These are phyloP conservation scores for Dovyalis caffra DNA, from an alignment of 345 rosid species.

Conservation along the genomic window DNA sequence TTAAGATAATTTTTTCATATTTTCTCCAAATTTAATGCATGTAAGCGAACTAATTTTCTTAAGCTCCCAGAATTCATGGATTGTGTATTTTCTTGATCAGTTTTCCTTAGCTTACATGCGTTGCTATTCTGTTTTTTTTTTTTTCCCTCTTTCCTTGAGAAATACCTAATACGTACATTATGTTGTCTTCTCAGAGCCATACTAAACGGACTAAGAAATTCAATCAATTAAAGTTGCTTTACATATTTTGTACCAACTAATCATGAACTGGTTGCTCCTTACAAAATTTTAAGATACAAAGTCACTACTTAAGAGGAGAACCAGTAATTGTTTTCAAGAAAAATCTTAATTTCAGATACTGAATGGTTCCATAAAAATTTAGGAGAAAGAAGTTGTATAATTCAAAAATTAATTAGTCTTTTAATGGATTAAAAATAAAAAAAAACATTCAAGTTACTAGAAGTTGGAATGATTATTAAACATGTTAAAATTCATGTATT, in stretches of 20 bases:
- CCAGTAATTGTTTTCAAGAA: not conserved
- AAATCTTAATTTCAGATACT: not conserved
- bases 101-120: not conserved
- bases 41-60: not conserved
- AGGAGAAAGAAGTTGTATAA: not conserved
- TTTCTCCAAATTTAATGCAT: too few species aligned
- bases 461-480: too few species aligned
- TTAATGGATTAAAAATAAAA: too few species aligned
- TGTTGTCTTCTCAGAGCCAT: too few species aligned
- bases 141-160: not conserved
- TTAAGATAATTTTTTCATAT: too few species aligned
- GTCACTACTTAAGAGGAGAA: not conserved
- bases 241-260: not conserved
- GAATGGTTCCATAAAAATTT: not conserved
- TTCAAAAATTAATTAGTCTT: not conserved
- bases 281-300: not conserved
- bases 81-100: not conserved
- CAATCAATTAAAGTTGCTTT: not conserved
- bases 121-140: too few species aligned
- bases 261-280: not conserved
- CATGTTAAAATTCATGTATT: too few species aligned
- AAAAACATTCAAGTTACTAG: too few species aligned
- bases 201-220: too few species aligned
- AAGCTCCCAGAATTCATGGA: not conserved
- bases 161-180: not conserved